Percentiles rank a stretch among this genome's conserved stretches.
Evolutionary conservation across 23 red algal species (phyloP).

Genomic region (Agarophyton chilense): DNA sequence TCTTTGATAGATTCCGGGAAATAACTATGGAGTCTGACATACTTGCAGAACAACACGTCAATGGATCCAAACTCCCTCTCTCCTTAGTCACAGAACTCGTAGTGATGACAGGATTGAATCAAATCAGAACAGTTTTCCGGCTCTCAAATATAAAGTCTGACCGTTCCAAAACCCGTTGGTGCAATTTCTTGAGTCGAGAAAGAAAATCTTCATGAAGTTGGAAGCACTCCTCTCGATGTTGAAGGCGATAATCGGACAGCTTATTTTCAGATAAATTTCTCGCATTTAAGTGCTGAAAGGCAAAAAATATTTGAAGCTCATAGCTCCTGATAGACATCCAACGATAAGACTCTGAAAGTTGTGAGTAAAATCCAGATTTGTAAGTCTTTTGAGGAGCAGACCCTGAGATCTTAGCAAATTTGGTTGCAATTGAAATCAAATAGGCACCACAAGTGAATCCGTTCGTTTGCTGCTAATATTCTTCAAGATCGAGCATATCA

Average conservation of each 20-base stretch:
- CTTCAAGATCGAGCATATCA: not conserved
- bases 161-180: not conserved
- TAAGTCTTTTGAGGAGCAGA: not conserved
- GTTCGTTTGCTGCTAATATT: not conserved
- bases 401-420: not conserved
- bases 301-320: not conserved
- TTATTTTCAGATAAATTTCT: not conserved
- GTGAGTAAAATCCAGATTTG: not conserved
- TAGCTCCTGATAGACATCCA: not conserved
- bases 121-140: not conserved
- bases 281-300: not conserved
- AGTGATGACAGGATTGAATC: too few relatives aligned
- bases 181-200: not conserved
- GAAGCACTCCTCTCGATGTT: not conserved
- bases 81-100: too few relatives aligned
- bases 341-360: not conserved
- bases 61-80: too few relatives aligned
- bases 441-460: not conserved
- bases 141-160: not conserved
- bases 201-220: not conserved
- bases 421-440: not conserved
- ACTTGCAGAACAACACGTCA: too few relatives aligned
- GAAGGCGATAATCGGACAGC: not conserved
- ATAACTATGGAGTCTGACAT: too few relatives aligned
- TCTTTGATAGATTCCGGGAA: too few relatives aligned